Base-by-base conservation (phyloP, 2,329 filamentous ascomycete species). In the Aurifilum marmelostoma region DNA sequence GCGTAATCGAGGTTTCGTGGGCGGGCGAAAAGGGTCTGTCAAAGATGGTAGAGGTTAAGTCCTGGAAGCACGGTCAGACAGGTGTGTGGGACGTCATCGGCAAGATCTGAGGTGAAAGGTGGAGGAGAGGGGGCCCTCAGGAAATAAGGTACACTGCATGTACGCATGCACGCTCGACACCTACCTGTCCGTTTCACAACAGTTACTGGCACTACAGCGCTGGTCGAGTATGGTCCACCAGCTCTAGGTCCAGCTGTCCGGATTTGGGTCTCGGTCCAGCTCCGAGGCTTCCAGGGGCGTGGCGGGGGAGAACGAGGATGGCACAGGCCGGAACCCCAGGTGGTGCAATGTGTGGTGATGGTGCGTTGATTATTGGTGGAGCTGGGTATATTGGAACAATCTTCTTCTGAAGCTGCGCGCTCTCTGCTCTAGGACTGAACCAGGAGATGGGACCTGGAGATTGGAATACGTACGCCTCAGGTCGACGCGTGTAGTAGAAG, bases 71-170 rank as follows among this genome's bases (percentile, higher is more conserved):
- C 24, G 29, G 61, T 64, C 37, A 39, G 47, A 43, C 24, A 63
- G 27, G 41, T 6, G 4, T 14, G n/a, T 27, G 61, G 41, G 61
- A 68, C 63, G 66, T 63, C 63, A 63, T 58, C 52, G 66, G 52
- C 41, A 60, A 39, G 39, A 34, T 29, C 39, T 43, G 62, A 58
- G 37, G 27, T 47, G 32, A 61, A 56, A 68, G 63, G 56, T 65
- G 63, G 60, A 43, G 34, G 41, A 39, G 39, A 6, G 50, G 56
- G 34, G 59, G 52, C 43, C 37, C 32, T 32, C 50, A 37, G 52
- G 56, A 47, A 63, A 63, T 47, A 63, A 59, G 56, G 56, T 59
- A 59, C 32, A n/a, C 56, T 34, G 60, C 39, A 27, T 27, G 41
- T 39, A 66, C 6, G 21, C 29, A 27, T 37, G 41, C 54, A 66